These are phyloP conservation scores for Austroboletus eburneus DNA, from an alignment of 768 basidiomycete species.

Conservation along the genomic window DNA sequence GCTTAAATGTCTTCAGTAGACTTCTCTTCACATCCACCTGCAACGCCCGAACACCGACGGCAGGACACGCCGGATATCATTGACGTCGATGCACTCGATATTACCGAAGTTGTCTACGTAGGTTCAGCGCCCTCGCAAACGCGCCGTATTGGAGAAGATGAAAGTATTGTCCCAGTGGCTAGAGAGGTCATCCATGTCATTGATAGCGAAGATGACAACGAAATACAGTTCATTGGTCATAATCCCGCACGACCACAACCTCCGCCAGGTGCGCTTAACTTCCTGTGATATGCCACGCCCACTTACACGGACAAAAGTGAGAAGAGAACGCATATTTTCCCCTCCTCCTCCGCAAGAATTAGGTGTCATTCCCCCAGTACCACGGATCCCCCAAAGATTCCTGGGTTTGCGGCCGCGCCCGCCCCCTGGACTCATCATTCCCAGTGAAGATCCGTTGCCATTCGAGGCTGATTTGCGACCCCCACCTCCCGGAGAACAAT, in stretches of 20 bases:
- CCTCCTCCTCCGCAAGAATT: slow-evolving; percentile 47
- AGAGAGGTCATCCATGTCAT: slow-evolving; percentile 32
- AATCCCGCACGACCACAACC: slow-evolving; percentile 16
- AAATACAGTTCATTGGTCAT: slow-evolving; percentile 26
- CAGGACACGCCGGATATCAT: slow-evolving; percentile 34
- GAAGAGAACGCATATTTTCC: slow-evolving; percentile 33
- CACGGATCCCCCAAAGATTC: slow-evolving; percentile 40
- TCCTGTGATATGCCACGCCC: background rate
- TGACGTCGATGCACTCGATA: slow-evolving; percentile 42
- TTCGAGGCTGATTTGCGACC: slow-evolving; percentile 40
- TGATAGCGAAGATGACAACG: slow-evolving; percentile 40
- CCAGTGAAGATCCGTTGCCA: slow-evolving; percentile 47
- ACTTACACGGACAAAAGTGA: slow-evolving; percentile 6
- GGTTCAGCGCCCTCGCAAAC: slow-evolving; percentile 25
- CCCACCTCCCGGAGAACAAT: slow-evolving; percentile 18
- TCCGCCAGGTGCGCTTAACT: slow-evolving; percentile 14
- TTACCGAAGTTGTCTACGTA: slow-evolving; percentile 29
- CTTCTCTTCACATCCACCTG: slow-evolving; percentile 1
- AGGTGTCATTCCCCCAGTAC: slow-evolving; percentile 51
- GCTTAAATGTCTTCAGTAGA: slow-evolving; percentile 20
- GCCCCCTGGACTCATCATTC: slow-evolving; percentile 43
- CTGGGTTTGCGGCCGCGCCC: slow-evolving; percentile 36
- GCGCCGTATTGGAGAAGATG: slow-evolving; percentile 23
- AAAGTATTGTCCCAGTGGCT: slow-evolving; percentile 13
- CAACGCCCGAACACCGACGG: slow-evolving; percentile 10